These are phyloP conservation scores for Omphalea diandra DNA, from an alignment of 441 rosid species.

Conservation along the genomic window DNA sequence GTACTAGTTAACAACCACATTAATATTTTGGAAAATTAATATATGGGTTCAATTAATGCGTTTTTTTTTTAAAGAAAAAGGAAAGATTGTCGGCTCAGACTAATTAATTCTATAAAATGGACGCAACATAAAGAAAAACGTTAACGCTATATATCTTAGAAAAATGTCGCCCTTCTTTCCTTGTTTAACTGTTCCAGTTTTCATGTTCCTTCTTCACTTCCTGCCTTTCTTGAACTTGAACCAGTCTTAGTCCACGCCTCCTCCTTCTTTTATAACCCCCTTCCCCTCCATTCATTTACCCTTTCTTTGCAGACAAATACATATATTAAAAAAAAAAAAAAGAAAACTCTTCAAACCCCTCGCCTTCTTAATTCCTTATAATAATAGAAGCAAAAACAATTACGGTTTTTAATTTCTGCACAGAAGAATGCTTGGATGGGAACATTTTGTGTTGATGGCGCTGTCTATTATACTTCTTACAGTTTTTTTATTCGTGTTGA, in stretches of 20 bases:
- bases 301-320: slow-evolving; percentile 13
- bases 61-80: slow-evolving; percentile 1
- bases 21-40: not conserved
- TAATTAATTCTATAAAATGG: slow-evolving; percentile 16
- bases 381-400: too few species aligned
- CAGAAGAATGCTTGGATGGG: slow-evolving; percentile 43
- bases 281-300: slow-evolving; percentile 9
- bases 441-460: slow-evolving; percentile 29
- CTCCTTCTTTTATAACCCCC: too few species aligned
- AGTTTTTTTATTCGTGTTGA: slow-evolving; percentile 31
- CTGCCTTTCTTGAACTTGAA: slow-evolving; percentile 53
- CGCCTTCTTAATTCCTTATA: too few species aligned
- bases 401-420: not conserved
- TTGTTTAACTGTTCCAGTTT: slow-evolving; percentile 3
- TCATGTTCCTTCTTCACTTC: slow-evolving; percentile 8
- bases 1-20: not conserved
- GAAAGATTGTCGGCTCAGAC: slow-evolving; percentile 26
- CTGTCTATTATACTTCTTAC: slow-evolving; percentile 28
- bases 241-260: slow-evolving; percentile 44
- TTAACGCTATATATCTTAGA: not conserved
- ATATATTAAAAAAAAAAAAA: not conserved
- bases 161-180: slow-evolving; percentile 3
- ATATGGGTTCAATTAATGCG: slow-evolving; percentile 4
- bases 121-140: not conserved
- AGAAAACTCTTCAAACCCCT: not conserved